A percentile compares a stretch with the other conserved stretches of the same genome.
Conservation (phyloP, 169 alveolate genomes). For the Plasmodium berghei region DNA sequence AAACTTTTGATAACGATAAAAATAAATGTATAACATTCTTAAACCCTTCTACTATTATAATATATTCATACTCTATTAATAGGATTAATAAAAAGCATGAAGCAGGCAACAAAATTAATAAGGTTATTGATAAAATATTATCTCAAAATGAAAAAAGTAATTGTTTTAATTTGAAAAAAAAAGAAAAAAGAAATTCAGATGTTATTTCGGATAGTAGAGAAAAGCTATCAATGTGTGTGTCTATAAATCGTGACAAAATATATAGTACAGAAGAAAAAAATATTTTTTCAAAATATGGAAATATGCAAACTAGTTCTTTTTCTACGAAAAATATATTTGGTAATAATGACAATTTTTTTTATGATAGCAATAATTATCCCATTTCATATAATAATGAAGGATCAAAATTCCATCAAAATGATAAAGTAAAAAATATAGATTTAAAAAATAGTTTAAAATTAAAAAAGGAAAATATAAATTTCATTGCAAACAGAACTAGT, state of each 20-base stretch:
- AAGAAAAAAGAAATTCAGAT: no score
- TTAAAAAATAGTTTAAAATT: slow-evolving; percentile 4
- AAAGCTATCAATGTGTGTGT: no score
- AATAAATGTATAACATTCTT: slow-evolving; percentile 11
- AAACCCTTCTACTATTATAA: slow-evolving; percentile 11
- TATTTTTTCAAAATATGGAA: no score
- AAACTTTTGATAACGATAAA: background rate
- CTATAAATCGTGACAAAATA: no score
- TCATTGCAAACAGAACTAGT: background rate
- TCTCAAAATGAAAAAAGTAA: background rate
- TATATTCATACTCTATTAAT: slow-evolving; percentile 7
- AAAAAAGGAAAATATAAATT: background rate
- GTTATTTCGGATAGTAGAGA: no score
- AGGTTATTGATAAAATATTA: background rate
- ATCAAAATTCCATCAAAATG: background rate
- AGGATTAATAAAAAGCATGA: no score
- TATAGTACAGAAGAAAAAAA: no score
- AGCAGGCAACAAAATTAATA: background rate
- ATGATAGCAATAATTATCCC: no score
- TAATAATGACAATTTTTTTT: no score
- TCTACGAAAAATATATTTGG: no score
- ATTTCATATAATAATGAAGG: background rate
- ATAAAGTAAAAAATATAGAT: background rate
- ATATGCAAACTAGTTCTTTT: no score
- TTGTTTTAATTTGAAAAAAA: no score